Evolutionary conservation across 73 alveolate species (phyloP), one percentile per base, ranked within the genome.

Genomic region (Diophrys sp.): DNA sequence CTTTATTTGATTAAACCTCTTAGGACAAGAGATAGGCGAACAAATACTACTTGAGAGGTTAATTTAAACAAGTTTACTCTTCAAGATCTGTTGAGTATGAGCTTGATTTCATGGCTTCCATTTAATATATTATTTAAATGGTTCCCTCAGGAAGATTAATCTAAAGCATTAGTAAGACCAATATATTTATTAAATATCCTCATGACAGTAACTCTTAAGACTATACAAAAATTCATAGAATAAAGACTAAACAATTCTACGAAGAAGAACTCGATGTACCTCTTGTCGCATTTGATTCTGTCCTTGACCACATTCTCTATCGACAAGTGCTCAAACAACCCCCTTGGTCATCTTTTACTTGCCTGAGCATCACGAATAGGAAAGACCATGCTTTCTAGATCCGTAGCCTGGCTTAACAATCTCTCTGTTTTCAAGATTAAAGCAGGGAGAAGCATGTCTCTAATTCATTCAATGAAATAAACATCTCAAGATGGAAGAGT

Each of bases 181-280:
- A 91, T 96, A 80, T 95, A 91, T 75, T 57, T 96, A 23, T 90
- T 78, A 33, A 94, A 93, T 80, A 84, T 75, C 74, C 95, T 95
- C 81, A 73, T 75, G 34, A 85, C 98, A 25, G 97, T 95, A 56
- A 96, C 83, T 32, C 90, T 95, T 75, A 98, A 96, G 32, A 98
- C 93, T 57, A 87, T 96, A 29, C 90, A 96, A 87, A 85, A 95
- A 74, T 95, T 90, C 79, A 87, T 95, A 25, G 89, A 95, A 70
- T 98, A 93, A 0, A 90, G 97, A 86, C 85, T 97, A 29, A 86
- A 56, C 81, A 93, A 29, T 98, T 98, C 89, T 90, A 98, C 82
- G 99, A 98, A 89, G 99, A 98, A 89, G 99, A 98, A 90, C 91
- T 98, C 70, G 92, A 96, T 81, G 99, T 96, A 54, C 98, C 99